These are phyloP conservation scores for Phytophthora macrochlamydospora DNA, from an alignment of 352 stramenopile genomes.

Conservation along the genomic window DNA sequence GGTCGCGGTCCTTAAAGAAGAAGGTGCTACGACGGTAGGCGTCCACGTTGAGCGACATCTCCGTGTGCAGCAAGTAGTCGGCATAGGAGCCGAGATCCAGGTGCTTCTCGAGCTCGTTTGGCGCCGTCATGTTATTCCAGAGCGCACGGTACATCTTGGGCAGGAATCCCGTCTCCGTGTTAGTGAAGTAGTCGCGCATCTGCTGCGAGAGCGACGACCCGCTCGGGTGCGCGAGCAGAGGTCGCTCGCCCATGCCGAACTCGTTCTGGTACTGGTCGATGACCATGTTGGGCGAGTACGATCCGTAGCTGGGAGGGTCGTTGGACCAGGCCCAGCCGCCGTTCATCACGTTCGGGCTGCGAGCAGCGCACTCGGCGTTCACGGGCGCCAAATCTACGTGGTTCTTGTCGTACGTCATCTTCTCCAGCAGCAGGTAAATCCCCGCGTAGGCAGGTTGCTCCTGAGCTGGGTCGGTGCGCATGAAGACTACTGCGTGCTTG, in stretches of 20 bases:
- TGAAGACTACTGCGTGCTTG: slow-evolving; percentile 72
- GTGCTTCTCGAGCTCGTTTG: slow-evolving; percentile 57
- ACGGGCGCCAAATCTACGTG: slow-evolving; percentile 68
- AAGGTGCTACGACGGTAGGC: slow-evolving; percentile 80
- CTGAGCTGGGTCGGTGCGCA: slow-evolving; percentile 40
- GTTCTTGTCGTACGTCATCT: slow-evolving; percentile 72
- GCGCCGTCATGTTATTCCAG: slow-evolving; percentile 82
- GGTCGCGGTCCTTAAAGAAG: slow-evolving; percentile 78
- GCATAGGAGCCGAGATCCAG: slow-evolving; percentile 73
- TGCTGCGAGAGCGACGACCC: slow-evolving; percentile 62
- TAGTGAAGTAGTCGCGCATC: slow-evolving; percentile 80
- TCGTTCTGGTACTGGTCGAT: slow-evolving; percentile 82
- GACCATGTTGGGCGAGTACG: slow-evolving; percentile 79
- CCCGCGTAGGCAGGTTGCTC: slow-evolving; percentile 51
- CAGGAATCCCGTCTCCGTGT: slow-evolving; percentile 59
- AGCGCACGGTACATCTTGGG: slow-evolving; percentile 69
- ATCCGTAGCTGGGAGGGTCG: slow-evolving; percentile 64
- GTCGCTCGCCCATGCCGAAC: slow-evolving; percentile 79
- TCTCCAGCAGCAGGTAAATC: slow-evolving; percentile 81
- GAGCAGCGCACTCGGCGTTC: slow-evolving; percentile 42
- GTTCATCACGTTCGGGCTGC: slow-evolving; percentile 42
- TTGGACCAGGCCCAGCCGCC: slow-evolving; percentile 86
- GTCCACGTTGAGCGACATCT: slow-evolving; percentile 85
- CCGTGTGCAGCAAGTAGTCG: slow-evolving; percentile 82
- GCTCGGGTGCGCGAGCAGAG: slow-evolving; percentile 58